Percentiles rank a stretch among this genome's conserved stretches.
Conservation (phyloP, 2,329 filamentous ascomycete genomes). For the Mollisia scopiformis region DNA sequence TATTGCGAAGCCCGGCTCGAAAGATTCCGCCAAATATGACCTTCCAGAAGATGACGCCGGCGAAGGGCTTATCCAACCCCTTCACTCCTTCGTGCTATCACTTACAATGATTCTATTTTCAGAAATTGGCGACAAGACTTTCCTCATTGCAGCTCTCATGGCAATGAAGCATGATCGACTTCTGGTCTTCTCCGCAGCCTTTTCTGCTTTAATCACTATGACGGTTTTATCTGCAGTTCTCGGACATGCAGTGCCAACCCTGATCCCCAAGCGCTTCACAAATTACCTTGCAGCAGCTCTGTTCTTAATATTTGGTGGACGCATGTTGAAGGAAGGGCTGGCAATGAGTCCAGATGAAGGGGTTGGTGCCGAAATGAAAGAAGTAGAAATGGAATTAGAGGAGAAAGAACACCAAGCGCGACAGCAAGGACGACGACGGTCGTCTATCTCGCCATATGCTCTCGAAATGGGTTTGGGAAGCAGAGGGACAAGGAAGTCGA, state of each 20-base stretch:
- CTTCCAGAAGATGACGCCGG: conserved; percentile 46
- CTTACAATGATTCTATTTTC: conserved; percentile 98
- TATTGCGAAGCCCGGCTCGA: conserved; percentile 46
- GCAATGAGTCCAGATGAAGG: conserved; percentile 89
- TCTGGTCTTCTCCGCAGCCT: conserved; percentile 94
- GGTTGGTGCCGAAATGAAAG: conserved; percentile 95
- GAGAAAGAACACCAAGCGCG: conserved; percentile 84
- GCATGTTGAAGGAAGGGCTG: conserved; percentile 83
- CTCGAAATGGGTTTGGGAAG: conserved; percentile 77
- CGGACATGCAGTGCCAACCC: conserved; percentile 86
- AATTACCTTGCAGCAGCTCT: conserved; percentile 83
- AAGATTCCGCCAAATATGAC: conserved; percentile 38
- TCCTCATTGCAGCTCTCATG: conserved; percentile 96
- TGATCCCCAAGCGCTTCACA: conserved; percentile 90
- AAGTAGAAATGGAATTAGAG: conserved; percentile 91
- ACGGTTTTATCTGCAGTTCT: conserved; percentile 91
- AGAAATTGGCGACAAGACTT: conserved; percentile 98
- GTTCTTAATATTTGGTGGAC: conserved; percentile 88
- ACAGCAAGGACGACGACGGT: conserved; percentile 66
- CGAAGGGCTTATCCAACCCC: conserved; percentile 71
- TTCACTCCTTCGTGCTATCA: conserved; percentile 89
- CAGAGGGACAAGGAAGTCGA: conserved; percentile 66
- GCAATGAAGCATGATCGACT: conserved; percentile 97
- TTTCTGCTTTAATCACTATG: conserved; percentile 89
- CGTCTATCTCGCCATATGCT: conserved; percentile 73